These are phyloP conservation scores for Skeletonema menzelii DNA, from an alignment of 108 stramenopile species.

Conservation along the genomic window DNA sequence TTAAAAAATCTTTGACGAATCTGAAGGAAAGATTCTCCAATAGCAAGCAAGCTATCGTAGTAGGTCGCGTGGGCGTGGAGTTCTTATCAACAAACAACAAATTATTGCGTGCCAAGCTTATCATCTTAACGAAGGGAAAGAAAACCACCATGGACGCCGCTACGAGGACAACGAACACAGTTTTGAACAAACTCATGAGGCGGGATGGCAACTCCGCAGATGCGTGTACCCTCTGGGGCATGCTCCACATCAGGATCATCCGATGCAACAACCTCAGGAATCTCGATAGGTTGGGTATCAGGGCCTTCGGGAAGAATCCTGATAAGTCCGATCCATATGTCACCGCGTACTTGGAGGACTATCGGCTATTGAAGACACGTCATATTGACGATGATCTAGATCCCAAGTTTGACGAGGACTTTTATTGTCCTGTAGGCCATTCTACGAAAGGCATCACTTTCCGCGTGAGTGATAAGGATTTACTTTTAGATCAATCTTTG, in stretches of 20 bases:
- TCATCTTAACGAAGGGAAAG: too few species aligned
- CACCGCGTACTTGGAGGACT: conserved; percentile 39
- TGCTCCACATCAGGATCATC: conserved; percentile 50
- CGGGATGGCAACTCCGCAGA: background rate
- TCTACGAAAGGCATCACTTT: conserved; percentile 41
- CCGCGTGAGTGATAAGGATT: conserved; percentile 48
- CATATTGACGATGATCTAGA: conserved; percentile 36
- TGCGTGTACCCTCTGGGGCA: conserved; percentile 23
- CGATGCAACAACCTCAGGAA: conserved; percentile 29
- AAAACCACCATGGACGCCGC: background rate
- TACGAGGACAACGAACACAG: conserved; percentile 5
- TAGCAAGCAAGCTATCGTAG: too few species aligned
- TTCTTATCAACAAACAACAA: too few species aligned
- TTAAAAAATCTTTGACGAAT: too few species aligned
- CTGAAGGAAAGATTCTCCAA: too few species aligned
- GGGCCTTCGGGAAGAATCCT: background rate
- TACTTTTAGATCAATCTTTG: conserved; percentile 33
- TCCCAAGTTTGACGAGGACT: conserved; percentile 52
- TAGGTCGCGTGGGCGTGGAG: too few species aligned
- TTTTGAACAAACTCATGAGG: conserved; percentile 22
- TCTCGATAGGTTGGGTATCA: conserved; percentile 16
- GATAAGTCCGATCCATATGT: conserved; percentile 57
- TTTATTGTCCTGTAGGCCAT: conserved; percentile 51
- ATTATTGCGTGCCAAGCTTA: too few species aligned
- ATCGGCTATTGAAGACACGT: conserved; percentile 50